Conservation (phyloP, 139 green algal genomes). For the Tetradesmus lagerheimii region DNA sequence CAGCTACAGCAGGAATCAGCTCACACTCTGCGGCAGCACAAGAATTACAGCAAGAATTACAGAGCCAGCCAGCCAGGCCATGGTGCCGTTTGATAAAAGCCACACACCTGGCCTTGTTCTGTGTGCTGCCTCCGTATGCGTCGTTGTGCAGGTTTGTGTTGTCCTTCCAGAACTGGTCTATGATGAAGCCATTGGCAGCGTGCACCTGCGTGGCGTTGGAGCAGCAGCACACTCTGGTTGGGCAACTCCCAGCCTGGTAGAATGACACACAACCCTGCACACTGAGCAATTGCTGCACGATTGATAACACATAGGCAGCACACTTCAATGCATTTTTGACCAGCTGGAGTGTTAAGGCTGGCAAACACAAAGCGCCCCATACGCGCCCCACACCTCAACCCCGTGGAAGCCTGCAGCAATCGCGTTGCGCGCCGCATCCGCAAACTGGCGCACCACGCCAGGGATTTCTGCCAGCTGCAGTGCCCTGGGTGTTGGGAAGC, state of each 20-base stretch:
- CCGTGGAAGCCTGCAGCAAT: conserved; percentile 32
- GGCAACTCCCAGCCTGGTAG: too few relatives aligned
- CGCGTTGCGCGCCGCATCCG: background rate
- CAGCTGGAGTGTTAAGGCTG: too few relatives aligned
- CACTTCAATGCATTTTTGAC: too few relatives aligned
- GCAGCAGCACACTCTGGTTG: background rate
- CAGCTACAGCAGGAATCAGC: background rate
- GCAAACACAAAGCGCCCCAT: too few relatives aligned
- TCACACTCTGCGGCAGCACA: background rate
- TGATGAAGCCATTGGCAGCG: conserved; percentile 81
- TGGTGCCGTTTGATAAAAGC: background rate
- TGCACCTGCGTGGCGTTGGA: conserved; percentile 63
- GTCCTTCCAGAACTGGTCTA: conserved; percentile 78
- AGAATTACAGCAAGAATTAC: background rate
- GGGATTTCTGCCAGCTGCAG: background rate
- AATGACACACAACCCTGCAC: too few relatives aligned
- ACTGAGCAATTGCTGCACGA: too few relatives aligned
- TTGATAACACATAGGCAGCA: too few relatives aligned
- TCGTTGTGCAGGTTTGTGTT: conserved; percentile 73
- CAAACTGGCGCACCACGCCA: conserved; percentile 10
- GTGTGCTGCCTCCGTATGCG: conserved; percentile 72
- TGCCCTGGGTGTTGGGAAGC: background rate
- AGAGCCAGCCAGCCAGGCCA: background rate
- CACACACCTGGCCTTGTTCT: conserved; percentile 65
- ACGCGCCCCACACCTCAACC: background rate